A percentile compares a stretch with the other conserved stretches of the same genome.
These are phyloP conservation scores for Leccinum rimulosum DNA, from an alignment of 768 basidiomycete genomes.

Conservation along the genomic window DNA sequence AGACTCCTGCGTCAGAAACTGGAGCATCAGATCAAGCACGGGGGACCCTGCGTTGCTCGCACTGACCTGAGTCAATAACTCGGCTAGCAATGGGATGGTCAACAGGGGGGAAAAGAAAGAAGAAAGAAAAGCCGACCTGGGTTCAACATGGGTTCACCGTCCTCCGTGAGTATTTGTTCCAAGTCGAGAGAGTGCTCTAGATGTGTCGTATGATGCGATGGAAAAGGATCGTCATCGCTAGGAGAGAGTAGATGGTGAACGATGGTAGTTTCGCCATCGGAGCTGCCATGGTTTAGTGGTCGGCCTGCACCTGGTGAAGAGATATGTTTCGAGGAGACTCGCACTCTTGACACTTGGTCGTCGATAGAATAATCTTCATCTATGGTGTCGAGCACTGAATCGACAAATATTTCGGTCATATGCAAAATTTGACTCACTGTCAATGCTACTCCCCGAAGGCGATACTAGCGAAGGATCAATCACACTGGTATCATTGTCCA, in stretches of 20 bases:
- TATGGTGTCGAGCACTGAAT: slow-evolving; percentile 36
- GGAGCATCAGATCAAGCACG: slow-evolving; percentile 30
- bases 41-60: slow-evolving; percentile 8
- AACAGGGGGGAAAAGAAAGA: neutral
- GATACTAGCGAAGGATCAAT: slow-evolving; percentile 41
- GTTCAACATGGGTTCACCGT: slow-evolving; percentile 66
- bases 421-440: slow-evolving; percentile 20
- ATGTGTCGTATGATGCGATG: slow-evolving; percentile 19
- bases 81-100: slow-evolving; percentile 34
- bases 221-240: slow-evolving; percentile 24
- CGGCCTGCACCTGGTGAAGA: slow-evolving; percentile 11
- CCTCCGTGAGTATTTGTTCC: slow-evolving; percentile 60
- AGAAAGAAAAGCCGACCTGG: slow-evolving; percentile 48
- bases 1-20: slow-evolving; percentile 47
- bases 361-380: slow-evolving; percentile 27
- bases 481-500: slow-evolving; percentile 24
- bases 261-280: slow-evolving; percentile 15
- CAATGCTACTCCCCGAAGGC: slow-evolving; percentile 12
- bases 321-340: slow-evolving; percentile 9
- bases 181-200: slow-evolving; percentile 41
- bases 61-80: slow-evolving; percentile 61
- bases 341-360: slow-evolving; percentile 5
- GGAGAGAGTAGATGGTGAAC: slow-evolving; percentile 23
- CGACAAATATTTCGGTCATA: slow-evolving; percentile 29
- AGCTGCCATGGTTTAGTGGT: slow-evolving; percentile 5